A percentile compares a stretch with the other conserved stretches of the same genome.
Conservation (phyloP, 2,329 filamentous ascomycete genomes). For the Incumbomyces lentus region DNA sequence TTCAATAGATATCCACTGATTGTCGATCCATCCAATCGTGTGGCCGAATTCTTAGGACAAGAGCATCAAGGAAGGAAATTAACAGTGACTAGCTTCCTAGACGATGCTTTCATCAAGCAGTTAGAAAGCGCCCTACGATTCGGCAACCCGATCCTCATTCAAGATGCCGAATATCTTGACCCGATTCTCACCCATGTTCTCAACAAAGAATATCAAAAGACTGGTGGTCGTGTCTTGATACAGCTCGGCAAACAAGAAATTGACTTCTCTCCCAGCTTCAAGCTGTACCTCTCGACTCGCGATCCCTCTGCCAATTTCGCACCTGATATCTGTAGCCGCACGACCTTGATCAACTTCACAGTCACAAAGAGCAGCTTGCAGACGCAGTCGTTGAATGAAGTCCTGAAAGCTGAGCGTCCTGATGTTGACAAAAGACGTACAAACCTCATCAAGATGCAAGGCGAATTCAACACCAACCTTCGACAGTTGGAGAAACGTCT, state of each 20-base stretch:
- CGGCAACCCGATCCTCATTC: conserved; percentile 95
- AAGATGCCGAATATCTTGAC: conserved; percentile 94
- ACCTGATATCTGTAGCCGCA: conserved; percentile 94
- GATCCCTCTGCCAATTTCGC: conserved; percentile 94
- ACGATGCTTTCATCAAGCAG: conserved; percentile 96
- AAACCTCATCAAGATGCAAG: conserved; percentile 96
- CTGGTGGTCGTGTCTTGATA: conserved; percentile 92
- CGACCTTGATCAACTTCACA: conserved; percentile 98
- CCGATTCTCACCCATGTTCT: conserved; percentile 96
- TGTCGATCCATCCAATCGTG: conserved; percentile 90
- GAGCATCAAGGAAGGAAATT: conserved; percentile 88
- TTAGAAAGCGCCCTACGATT: conserved; percentile 93
- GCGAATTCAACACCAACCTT: conserved; percentile 97
- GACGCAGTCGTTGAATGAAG: conserved; percentile 94
- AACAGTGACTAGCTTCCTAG: conserved; percentile 94
- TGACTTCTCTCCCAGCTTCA: conserved; percentile 95
- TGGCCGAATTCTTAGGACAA: conserved; percentile 88
- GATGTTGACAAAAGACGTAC: conserved; percentile 94
- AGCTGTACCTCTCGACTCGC: conserved; percentile 84
- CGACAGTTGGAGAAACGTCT: conserved; percentile 90
- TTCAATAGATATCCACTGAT: conserved; percentile 98
- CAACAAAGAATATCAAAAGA: conserved; percentile 99
- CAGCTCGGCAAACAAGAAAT: conserved; percentile 98
- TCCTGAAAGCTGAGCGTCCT: conserved; percentile 91
- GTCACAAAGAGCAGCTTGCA: conserved; percentile 98